Conservation (phyloP, 768 basidiomycete species). For the Saitozyma podzolica region DNA sequence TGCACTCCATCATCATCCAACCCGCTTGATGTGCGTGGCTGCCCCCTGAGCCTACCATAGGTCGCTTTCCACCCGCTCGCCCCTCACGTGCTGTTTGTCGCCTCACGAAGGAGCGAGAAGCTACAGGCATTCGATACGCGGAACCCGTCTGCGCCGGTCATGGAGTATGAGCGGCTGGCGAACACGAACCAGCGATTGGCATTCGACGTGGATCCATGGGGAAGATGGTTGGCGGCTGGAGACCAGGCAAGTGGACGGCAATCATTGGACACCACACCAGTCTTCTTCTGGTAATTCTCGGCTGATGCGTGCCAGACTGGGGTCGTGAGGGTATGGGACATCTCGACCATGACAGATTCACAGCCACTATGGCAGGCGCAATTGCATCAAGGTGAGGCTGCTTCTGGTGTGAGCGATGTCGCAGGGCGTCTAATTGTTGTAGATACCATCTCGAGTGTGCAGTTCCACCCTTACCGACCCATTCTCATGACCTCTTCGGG, state of each 20-base stretch:
- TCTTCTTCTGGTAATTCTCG: background rate
- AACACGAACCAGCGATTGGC: slow-evolving; percentile 72
- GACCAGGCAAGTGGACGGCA: slow-evolving; percentile 62
- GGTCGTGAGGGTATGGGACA: slow-evolving; percentile 62
- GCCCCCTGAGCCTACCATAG: slow-evolving; percentile 52
- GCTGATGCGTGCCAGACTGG: slow-evolving; percentile 58
- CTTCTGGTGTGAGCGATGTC: background rate
- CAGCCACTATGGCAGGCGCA: background rate
- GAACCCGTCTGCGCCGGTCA: slow-evolving; percentile 57
- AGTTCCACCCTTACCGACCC: slow-evolving; percentile 69
- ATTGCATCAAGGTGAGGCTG: background rate
- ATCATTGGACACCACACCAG: background rate
- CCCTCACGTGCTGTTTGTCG: slow-evolving; percentile 73
- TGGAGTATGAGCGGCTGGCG: slow-evolving; percentile 50
- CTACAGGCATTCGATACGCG: slow-evolving; percentile 82
- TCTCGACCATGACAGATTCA: slow-evolving; percentile 34
- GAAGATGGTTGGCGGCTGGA: slow-evolving; percentile 66
- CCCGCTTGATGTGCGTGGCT: slow-evolving; percentile 8
- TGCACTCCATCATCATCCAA: slow-evolving; percentile 61
- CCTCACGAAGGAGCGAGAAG: slow-evolving; percentile 66
- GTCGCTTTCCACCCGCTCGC: slow-evolving; percentile 72
- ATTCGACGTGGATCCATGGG: slow-evolving; percentile 75
- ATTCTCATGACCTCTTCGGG: slow-evolving; percentile 69
- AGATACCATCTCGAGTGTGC: slow-evolving; percentile 74
- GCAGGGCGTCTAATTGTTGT: background rate